Evolutionary conservation across 2,329 filamentous ascomycete genomes (phyloP), one percentile per base, ranked within the genome.

Genomic region (Samsoniella hepiali): DNA sequence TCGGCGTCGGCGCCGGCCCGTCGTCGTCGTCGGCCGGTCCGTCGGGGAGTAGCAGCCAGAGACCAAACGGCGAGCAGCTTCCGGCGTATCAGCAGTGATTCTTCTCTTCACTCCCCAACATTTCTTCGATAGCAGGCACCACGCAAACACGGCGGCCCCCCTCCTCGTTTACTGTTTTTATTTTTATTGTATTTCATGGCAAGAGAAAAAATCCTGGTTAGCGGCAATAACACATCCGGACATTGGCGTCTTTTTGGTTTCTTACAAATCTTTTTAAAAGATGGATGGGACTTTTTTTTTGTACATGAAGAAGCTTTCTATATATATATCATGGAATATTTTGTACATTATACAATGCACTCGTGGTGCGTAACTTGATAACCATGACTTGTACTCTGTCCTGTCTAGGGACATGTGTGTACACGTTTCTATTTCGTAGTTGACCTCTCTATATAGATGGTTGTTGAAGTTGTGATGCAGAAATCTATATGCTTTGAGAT

Each of bases 71-170:
- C 50, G 76, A 78, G 63, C 76, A 78, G 57, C 65, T 78, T 15
- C 76, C 76, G 17, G 76, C 76, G 27, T 78, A 78, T 64, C 73
- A 75, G 65, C 74, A 74, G 66, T 78, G 67, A 77, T 36, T 49
- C 45, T 29, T 36, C 7, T 9, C 3, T 49, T 49, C 9, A 29
- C 8, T 10, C 15, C 13, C 15, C 38, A 27, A 11, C 45, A 22
- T 10, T 34, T 45, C 27, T 45, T 31, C 17, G 34, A 51, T 51
- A 51, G 27, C 57, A 59, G 22, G 34, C 45, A 42, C 50, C n/a
- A 15, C n/a, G 27, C 34, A 59, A 31, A 17, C 9, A 59, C 13
- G 57, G 34, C 9, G 22, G 22, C 22, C 22, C 13, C 34, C 17
- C 3, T 40, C 5, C 36, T 38, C 7, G 7, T 32, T 40, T 32